phyloP scores from a whole-genome alignment of 441 rosid genomes.

The Arabidopsis lyrata region DNA sequence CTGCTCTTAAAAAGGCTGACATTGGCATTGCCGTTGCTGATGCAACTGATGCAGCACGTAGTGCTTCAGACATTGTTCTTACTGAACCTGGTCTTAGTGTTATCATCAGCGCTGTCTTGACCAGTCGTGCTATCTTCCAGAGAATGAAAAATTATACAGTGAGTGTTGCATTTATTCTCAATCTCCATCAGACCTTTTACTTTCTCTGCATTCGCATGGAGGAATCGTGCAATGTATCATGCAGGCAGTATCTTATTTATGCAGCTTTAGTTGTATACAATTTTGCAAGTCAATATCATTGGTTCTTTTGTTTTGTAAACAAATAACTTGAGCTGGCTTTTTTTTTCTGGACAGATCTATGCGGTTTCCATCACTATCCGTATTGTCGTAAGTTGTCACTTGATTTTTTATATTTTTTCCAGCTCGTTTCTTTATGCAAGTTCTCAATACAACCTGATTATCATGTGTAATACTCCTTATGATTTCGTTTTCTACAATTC shows the following conservation, averaged over 20 bases:
- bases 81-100: conserved; percentile 99
- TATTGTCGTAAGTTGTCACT: conserved; percentile 23
- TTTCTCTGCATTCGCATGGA: conserved; percentile 16
- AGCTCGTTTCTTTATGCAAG: neutral
- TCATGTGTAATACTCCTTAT: conserved; percentile 13
- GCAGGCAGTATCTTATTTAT: neutral
- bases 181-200: neutral
- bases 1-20: conserved; percentile 99
- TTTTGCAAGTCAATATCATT: neutral
- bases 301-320: neutral
- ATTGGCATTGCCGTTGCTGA: conserved; percentile 99
- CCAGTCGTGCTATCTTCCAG: conserved; percentile 97
- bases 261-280: neutral
- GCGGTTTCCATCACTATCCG: conserved; percentile 31
- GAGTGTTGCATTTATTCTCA: conserved; percentile 23
- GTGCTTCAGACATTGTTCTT: conserved; percentile 96
- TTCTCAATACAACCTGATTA: conserved; percentile 18
- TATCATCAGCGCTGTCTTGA: conserved; percentile 96
- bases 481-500: neutral
- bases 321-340: neutral
- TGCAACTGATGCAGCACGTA: conserved; percentile 99
- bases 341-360: conserved; percentile 20
- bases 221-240: conserved; percentile 10
- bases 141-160: conserved; percentile 98
- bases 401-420: neutral